Percentiles rank a stretch among this genome's conserved stretches.
phyloP scores from a whole-genome alignment of 2,329 filamentous ascomycete genomes.

The Tolypocladium nubicola region DNA sequence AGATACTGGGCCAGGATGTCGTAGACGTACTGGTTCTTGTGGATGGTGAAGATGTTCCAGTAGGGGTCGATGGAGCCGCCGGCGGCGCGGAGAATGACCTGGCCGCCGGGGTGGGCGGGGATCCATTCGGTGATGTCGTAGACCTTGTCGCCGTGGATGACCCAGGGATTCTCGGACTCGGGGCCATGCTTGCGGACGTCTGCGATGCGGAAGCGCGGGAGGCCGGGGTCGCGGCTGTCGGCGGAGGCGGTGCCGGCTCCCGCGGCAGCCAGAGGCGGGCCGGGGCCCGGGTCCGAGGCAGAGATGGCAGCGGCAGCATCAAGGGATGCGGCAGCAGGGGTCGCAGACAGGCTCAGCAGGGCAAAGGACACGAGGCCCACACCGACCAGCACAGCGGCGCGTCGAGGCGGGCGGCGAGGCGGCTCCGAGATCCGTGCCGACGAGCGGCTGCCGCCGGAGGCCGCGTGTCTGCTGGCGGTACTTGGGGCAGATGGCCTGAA shows the following conservation, averaged over 20 bases:
- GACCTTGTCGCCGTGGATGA: slow-evolving; percentile 52
- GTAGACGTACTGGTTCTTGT: slow-evolving; percentile 53
- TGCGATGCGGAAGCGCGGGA: slow-evolving; percentile 38
- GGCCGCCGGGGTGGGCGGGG: slow-evolving; percentile 53
- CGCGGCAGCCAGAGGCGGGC: not conserved
- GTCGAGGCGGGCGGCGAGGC: slow-evolving; percentile 1
- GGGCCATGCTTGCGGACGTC: slow-evolving; percentile 43
- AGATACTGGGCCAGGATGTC: slow-evolving; percentile 55
- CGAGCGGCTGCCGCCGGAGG: not conserved
- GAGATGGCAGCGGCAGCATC: slow-evolving; percentile 3
- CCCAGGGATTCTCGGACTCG: slow-evolving; percentile 46
- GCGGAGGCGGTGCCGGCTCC: not conserved
- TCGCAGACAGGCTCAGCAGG: not conserved
- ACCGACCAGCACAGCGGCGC: slow-evolving; percentile 4
- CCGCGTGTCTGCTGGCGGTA: not conserved
- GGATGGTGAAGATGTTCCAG: slow-evolving; percentile 61
- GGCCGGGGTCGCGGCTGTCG: slow-evolving; percentile 25
- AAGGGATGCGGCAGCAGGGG: slow-evolving; percentile 3
- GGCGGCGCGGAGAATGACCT: slow-evolving; percentile 56
- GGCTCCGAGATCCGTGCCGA: not conserved
- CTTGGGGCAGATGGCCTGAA: not conserved
- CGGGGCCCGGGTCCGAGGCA: not conserved
- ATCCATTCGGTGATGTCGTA: slow-evolving; percentile 65
- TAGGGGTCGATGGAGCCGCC: slow-evolving; percentile 56
- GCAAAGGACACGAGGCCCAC: slow-evolving; percentile 4